Percentiles rank a stretch among this genome's conserved stretches.
Evolutionary conservation across 2,329 filamentous ascomycete species (phyloP).

Genomic region (Didymella keratinophila): DNA sequence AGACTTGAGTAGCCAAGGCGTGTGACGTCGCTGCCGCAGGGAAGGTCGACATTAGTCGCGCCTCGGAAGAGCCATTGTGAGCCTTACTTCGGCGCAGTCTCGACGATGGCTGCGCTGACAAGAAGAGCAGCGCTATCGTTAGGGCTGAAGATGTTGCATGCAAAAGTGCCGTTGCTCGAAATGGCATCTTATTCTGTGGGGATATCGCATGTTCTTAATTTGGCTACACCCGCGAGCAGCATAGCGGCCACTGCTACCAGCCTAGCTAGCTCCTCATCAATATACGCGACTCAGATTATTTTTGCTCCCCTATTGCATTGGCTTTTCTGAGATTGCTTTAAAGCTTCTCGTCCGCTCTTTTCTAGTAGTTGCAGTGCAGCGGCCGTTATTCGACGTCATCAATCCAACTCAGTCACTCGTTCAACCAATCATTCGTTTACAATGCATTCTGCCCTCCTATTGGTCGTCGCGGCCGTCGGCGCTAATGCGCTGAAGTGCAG

Average conservation of each 20-base stretch:
- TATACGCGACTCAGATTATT: slow-evolving; percentile 2
- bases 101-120: slow-evolving; percentile 1
- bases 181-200: slow-evolving; percentile 13
- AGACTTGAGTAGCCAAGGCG: not conserved
- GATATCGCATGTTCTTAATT: slow-evolving; percentile 5
- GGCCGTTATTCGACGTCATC: not conserved
- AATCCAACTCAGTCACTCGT: slow-evolving; percentile 15
- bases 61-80: not conserved
- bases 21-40: not conserved
- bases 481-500: slow-evolving; percentile 11
- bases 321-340: slow-evolving; percentile 1
- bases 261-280: slow-evolving; percentile 10
- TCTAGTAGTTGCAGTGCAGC: slow-evolving; percentile 1
- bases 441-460: slow-evolving; percentile 18
- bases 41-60: not conserved
- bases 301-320: slow-evolving; percentile 13
- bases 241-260: slow-evolving; percentile 9
- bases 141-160: slow-evolving; percentile 8
- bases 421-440: not conserved
- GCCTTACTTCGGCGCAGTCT: not conserved
- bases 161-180: slow-evolving; percentile 3
- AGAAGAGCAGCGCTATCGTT: slow-evolving; percentile 1
- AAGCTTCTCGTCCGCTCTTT: slow-evolving; percentile 10
- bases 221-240: slow-evolving; percentile 15
- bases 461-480: slow-evolving; percentile 16